These are phyloP conservation scores for Cladosporium sp. DNA, from an alignment of 2,329 filamentous ascomycete genomes.

Conservation along the genomic window DNA sequence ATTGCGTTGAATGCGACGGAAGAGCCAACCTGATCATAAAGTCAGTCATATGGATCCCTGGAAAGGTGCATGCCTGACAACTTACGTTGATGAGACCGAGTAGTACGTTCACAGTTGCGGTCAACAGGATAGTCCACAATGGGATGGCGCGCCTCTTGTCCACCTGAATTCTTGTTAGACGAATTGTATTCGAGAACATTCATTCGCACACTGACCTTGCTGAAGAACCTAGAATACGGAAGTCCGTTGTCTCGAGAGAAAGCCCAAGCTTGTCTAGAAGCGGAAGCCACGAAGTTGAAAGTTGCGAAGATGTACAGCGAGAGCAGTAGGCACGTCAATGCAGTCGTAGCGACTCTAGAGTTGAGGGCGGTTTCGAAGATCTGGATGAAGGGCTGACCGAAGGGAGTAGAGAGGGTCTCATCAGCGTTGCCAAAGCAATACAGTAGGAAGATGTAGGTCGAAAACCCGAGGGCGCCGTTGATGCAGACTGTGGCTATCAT, in stretches of 20 bases:
- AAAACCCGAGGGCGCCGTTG: slow-evolving; percentile 44
- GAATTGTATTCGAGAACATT: no score
- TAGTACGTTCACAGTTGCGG: slow-evolving; percentile 23
- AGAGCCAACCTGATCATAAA: not conserved
- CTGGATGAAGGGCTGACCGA: slow-evolving; percentile 48
- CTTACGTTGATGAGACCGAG: slow-evolving; percentile 31
- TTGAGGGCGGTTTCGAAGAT: slow-evolving; percentile 43
- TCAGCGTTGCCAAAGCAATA: slow-evolving; percentile 43
- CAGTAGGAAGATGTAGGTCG: slow-evolving; percentile 41
- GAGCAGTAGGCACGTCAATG: slow-evolving; percentile 46
- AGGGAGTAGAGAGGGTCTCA: slow-evolving; percentile 39
- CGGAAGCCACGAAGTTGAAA: slow-evolving; percentile 33
- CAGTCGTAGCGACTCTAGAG: slow-evolving; percentile 42
- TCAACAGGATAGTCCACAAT: slow-evolving; percentile 24
- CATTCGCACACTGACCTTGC: slow-evolving; percentile 15
- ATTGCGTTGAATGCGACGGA: slow-evolving; percentile 8
- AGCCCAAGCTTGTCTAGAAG: slow-evolving; percentile 38
- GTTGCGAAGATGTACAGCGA: slow-evolving; percentile 39
- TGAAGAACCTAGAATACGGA: slow-evolving; percentile 23
- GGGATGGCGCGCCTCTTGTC: slow-evolving; percentile 16
- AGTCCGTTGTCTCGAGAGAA: slow-evolving; percentile 40
- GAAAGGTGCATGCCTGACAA: slow-evolving; percentile 26
- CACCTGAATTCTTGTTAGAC: not conserved
- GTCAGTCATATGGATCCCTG: slow-evolving; percentile 25
- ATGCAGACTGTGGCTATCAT: slow-evolving; percentile 44